Conservation (phyloP, 2,329 filamentous ascomycete genomes). For the Talaromyces piceae region DNA sequence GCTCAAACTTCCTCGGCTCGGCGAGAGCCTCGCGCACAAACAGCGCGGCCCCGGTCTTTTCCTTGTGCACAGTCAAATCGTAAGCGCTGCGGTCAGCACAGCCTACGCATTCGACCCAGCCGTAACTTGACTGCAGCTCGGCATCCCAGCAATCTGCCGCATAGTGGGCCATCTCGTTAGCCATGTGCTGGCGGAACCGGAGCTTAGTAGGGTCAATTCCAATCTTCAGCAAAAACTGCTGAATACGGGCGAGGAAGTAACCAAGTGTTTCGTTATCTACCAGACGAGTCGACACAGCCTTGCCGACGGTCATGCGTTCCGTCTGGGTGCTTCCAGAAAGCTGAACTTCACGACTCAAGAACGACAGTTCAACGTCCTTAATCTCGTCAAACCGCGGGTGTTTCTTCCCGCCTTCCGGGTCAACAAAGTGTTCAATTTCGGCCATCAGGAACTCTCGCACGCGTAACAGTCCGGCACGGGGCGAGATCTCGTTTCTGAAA, state of each 20-base stretch:
- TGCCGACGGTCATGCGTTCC: slow-evolving; percentile 67
- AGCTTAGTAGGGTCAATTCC: slow-evolving; percentile 83
- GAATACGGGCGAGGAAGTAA: slow-evolving; percentile 92
- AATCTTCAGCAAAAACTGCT: slow-evolving; percentile 80
- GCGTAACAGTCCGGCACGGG: slow-evolving; percentile 79
- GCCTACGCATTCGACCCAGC: slow-evolving; percentile 97
- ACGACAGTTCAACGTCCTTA: slow-evolving; percentile 70
- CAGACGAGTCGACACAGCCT: slow-evolving; percentile 72
- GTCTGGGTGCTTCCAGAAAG: slow-evolving; percentile 74
- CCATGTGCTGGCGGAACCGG: slow-evolving; percentile 96
- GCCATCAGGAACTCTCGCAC: slow-evolving; percentile 98
- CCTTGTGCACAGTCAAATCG: slow-evolving; percentile 83
- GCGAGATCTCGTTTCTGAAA: slow-evolving; percentile 96
- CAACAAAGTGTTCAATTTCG: slow-evolving; percentile 97
- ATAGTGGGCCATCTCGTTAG: slow-evolving; percentile 85
- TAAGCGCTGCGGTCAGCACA: slow-evolving; percentile 95
- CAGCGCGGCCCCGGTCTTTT: slow-evolving; percentile 81
- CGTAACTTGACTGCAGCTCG: slow-evolving; percentile 81
- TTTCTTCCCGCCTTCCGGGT: slow-evolving; percentile 90
- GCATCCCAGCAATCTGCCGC: slow-evolving; percentile 97
- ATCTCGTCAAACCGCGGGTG: slow-evolving; percentile 82
- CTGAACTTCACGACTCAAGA: slow-evolving; percentile 80
- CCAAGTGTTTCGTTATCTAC: slow-evolving; percentile 97
- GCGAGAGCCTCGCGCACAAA: slow-evolving; percentile 75
- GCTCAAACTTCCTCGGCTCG: slow-evolving; percentile 70